Base-by-base conservation (phyloP, 208 protist genomes). In the Wallacemonas sp. region DNA sequence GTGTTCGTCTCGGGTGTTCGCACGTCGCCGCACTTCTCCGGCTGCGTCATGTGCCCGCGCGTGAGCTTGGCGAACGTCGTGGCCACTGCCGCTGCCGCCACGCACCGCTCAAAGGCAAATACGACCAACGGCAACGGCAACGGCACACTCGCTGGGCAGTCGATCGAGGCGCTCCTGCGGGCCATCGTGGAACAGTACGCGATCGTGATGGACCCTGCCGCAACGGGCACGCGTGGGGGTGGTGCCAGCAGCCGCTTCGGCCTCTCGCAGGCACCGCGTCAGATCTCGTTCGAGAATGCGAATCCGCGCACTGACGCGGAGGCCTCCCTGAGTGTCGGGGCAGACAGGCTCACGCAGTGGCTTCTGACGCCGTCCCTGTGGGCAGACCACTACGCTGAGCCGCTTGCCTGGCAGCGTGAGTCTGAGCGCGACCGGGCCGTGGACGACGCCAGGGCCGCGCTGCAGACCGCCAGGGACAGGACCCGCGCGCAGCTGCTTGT, bases 381-480 rank as follows among this genome's bases (percentile, higher is more conserved):
- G 73, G 16, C 19, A 3, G 73, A 78, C 48, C 62, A 74, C 30
- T 73, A 78, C 66, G 55, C 32, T 0, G 73, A 72, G 62, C 38
- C 63, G 2, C 55, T 32, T 2, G 27, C 52, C 16, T 67, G 58
- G 61, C 26, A 39, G 26, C 8, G 24, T 4, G 19, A n/a, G 36
- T 5, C 33, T 9, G 61, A 52, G 32, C 11, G 32, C 29, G 61
- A 39, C n/a, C 44, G 17, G 2, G 27, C 23, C 9, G 19, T 52
- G 39, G 61, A 52, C 24, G 33, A 14, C 26, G 32, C 44, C 3
- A 38, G 16, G 32, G 21, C 44, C 36, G 36, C 6, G 23, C 57
- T 49, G 19, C 17, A 49, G 38, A 49, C 36, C 3, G 5, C 12
- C 8, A 32, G 38, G 36, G 41, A 21, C 17, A 16, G 36, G 24